These are phyloP conservation scores for Stephanodiscus triporus DNA, from an alignment of 108 stramenopile species.

Conservation along the genomic window DNA sequence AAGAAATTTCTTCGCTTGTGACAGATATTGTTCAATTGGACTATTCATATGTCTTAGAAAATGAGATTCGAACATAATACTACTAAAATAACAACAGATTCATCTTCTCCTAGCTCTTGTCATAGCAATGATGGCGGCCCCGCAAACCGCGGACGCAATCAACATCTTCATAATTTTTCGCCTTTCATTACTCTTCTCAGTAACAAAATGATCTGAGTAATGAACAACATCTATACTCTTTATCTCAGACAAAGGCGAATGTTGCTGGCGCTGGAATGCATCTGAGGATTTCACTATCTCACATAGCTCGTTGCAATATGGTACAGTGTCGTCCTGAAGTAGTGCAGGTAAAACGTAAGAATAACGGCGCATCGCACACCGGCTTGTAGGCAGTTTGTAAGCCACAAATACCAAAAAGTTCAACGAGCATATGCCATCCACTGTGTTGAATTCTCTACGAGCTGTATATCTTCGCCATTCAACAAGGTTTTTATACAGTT, in stretches of 20 bases:
- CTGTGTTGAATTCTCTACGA: constrained; percentile 28
- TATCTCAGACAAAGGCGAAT: constrained; percentile 16
- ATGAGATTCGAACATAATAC: background rate
- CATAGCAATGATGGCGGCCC: background rate
- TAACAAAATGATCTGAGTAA: background rate
- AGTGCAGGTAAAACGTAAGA: constrained; percentile 46
- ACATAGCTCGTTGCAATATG: constrained; percentile 31
- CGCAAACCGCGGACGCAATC: constrained; percentile 7
- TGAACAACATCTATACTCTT: constrained; percentile 18
- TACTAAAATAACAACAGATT: background rate
- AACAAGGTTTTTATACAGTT: constrained; percentile 62
- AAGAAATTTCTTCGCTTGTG: constrained; percentile 32
- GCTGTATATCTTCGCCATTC: constrained; percentile 64
- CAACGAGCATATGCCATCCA: constrained; percentile 59
- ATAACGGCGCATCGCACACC: constrained; percentile 46
- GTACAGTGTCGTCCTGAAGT: constrained; percentile 42
- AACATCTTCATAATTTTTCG: background rate
- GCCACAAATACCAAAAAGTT: constrained; percentile 69
- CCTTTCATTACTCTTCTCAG: background rate
- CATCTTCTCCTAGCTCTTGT: constrained; percentile 4
- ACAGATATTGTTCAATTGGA: constrained; percentile 49
- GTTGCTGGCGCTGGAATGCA: constrained; percentile 1
- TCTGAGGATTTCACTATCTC: constrained; percentile 20
- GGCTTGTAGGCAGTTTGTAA: constrained; percentile 48
- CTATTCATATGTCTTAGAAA: constrained; percentile 33